phyloP scores from a whole-genome alignment of 805 yeast species.

The Priceomyces castillae region DNA sequence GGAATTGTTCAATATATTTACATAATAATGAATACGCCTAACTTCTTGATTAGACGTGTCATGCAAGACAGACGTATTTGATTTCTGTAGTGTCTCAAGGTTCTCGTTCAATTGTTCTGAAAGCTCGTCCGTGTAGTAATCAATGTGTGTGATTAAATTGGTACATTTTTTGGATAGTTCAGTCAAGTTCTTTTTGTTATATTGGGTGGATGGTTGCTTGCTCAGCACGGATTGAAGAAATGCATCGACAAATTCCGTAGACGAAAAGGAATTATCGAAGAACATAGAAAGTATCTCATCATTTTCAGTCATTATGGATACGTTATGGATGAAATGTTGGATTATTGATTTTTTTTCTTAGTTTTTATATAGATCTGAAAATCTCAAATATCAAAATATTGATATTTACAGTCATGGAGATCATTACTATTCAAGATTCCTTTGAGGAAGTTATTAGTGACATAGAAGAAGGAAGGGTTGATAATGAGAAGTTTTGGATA shows the following conservation, averaged over 20 bases:
- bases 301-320: background rate
- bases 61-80: slow-evolving; percentile 17
- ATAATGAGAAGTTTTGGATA: slow-evolving; percentile 43
- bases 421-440: slow-evolving; percentile 42
- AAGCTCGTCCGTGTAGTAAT: slow-evolving; percentile 59
- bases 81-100: slow-evolving; percentile 45
- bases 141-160: slow-evolving; percentile 55
- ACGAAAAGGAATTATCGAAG: slow-evolving; percentile 63
- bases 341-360: too few relatives aligned
- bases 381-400: background rate
- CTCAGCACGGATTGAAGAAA: slow-evolving; percentile 42
- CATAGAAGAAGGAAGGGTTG: slow-evolving; percentile 18
- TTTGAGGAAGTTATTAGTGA: slow-evolving; percentile 45
- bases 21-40: slow-evolving; percentile 63
- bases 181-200: slow-evolving; percentile 28
- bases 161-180: slow-evolving; percentile 49
- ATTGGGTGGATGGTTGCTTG: slow-evolving; percentile 10
- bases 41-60: slow-evolving; percentile 37
- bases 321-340: background rate
- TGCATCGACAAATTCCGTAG: slow-evolving; percentile 64
- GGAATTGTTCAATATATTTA: slow-evolving; percentile 58
- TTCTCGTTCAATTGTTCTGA: slow-evolving; percentile 47
- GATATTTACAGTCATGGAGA: slow-evolving; percentile 13
- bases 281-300: slow-evolving; percentile 59
- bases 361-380: background rate